These are phyloP conservation scores for Obelidium mucronatum DNA, from an alignment of 192 early-diverging fungal genomes.

Conservation along the genomic window DNA sequence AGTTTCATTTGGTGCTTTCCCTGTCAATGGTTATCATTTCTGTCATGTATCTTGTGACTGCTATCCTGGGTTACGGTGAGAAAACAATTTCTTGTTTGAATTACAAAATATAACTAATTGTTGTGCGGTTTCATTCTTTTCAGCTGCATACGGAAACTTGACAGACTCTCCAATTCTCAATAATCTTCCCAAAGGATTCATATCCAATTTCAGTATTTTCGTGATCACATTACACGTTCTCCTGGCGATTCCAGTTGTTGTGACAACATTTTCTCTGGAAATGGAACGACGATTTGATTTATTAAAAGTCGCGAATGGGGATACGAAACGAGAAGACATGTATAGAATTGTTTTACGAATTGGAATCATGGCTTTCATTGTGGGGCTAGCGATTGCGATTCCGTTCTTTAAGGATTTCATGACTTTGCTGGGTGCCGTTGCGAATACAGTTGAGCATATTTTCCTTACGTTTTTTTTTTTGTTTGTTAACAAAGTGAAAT, in stretches of 20 bases:
- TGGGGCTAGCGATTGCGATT: slow-evolving; percentile 68
- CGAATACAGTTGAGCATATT: slow-evolving; percentile 62
- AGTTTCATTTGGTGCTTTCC: slow-evolving; percentile 74
- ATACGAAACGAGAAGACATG: slow-evolving; percentile 35
- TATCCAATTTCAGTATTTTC: slow-evolving; percentile 67
- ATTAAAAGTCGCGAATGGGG: slow-evolving; percentile 6
- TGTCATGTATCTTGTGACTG: slow-evolving; percentile 71
- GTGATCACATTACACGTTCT: slow-evolving; percentile 84
- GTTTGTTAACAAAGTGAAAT: slow-evolving; percentile 15
- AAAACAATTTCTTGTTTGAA: background rate
- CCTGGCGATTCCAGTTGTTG: slow-evolving; percentile 79
- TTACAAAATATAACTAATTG: background rate
- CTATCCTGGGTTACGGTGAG: slow-evolving; percentile 70
- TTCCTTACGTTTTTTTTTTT: background rate
- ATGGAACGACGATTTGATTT: slow-evolving; percentile 74
- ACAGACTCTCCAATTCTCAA: slow-evolving; percentile 74
- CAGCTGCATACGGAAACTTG: slow-evolving; percentile 67
- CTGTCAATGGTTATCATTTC: slow-evolving; percentile 70
- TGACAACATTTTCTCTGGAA: slow-evolving; percentile 78
- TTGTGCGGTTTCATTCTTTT: no score
- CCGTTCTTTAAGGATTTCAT: slow-evolving; percentile 84
- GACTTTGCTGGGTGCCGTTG: slow-evolving; percentile 83
- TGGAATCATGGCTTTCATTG: slow-evolving; percentile 59
- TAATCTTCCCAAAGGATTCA: slow-evolving; percentile 67
- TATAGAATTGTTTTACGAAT: slow-evolving; percentile 57